phyloP scores from a whole-genome alignment of 2,329 filamentous ascomycete genomes.

The Beauveria rudraprayagi region DNA sequence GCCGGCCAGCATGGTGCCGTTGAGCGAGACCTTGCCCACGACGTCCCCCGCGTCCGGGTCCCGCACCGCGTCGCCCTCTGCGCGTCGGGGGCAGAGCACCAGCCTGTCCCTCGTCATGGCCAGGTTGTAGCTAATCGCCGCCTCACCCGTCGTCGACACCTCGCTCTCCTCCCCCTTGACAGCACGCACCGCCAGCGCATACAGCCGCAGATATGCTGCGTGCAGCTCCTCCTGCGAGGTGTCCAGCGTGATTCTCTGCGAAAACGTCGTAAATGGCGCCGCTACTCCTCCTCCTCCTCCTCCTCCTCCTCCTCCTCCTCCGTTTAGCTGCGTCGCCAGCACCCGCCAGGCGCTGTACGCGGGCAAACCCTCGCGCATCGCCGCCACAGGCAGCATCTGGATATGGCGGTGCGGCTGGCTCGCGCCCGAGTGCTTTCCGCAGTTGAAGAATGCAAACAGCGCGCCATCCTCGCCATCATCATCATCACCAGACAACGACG shows the following conservation, averaged over 20 bases:
- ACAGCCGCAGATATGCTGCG: constrained; percentile 38
- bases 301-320: background rate
- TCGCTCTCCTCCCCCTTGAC: constrained; percentile 18
- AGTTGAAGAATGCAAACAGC: constrained; percentile 64
- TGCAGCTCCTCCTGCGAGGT: constrained; percentile 31
- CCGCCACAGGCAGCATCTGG: constrained; percentile 58
- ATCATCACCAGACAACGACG: background rate
- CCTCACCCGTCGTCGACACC: constrained; percentile 27
- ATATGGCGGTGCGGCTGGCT: constrained; percentile 66
- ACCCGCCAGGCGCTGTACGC: constrained; percentile 35
- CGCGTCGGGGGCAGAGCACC: constrained; percentile 45
- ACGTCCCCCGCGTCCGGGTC: constrained; percentile 23
- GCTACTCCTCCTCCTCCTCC: background rate
- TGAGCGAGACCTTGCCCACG: constrained; percentile 42
- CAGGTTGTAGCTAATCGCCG: constrained; percentile 56
- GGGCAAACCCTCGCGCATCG: constrained; percentile 49
- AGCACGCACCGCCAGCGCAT: constrained; percentile 35
- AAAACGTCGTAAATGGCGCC: constrained; percentile 39
- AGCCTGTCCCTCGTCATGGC: constrained; percentile 48
- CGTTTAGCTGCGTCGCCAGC: constrained; percentile 33
- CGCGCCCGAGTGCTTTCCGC: constrained; percentile 58
- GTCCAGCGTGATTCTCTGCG: constrained; percentile 26
- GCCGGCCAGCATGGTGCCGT: constrained; percentile 56
- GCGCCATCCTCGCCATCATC: constrained; percentile 20
- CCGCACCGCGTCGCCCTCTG: constrained; percentile 37